Evolutionary conservation across 257 asterid genomes (phyloP).

Genomic region (Parsonsia alboflavescens): DNA sequence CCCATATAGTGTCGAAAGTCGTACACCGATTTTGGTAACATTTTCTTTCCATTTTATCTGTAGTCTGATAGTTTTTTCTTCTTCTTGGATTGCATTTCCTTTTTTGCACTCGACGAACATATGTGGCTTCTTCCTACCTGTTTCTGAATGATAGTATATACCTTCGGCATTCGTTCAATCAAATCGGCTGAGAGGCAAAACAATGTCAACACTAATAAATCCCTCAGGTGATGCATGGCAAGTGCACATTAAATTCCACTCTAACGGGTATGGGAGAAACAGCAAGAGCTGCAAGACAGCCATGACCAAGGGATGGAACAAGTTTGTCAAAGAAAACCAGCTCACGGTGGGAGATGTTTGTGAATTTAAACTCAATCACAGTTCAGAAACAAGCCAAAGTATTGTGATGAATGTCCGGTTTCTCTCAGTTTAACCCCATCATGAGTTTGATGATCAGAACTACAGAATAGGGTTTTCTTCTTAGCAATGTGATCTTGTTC

Average conservation of each 20-base stretch:
- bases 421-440: background rate
- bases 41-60: background rate
- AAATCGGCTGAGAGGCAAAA: slow-evolving; percentile 8
- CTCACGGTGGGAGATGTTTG: slow-evolving; percentile 27
- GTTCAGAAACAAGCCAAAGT: slow-evolving; percentile 3
- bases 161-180: slow-evolving; percentile 18
- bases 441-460: background rate
- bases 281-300: background rate
- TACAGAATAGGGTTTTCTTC: background rate
- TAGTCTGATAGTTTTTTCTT: background rate
- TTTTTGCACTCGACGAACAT: background rate
- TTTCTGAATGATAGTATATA: slow-evolving; percentile 11
- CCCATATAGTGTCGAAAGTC: background rate
- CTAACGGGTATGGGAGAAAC: background rate
- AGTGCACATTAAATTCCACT: slow-evolving; percentile 14
- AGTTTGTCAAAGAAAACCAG: slow-evolving; percentile 14
- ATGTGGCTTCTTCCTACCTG: too few relatives aligned
- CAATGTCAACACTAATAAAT: background rate
- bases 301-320: slow-evolving; percentile 16
- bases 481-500: background rate
- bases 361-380: slow-evolving; percentile 12
- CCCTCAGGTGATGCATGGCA: slow-evolving; percentile 12
- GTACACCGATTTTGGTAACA: background rate
- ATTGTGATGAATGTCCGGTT: background rate
- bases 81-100: background rate